Conservation (phyloP, 164 flowering plant species). For the Magnolia officinalis region DNA sequence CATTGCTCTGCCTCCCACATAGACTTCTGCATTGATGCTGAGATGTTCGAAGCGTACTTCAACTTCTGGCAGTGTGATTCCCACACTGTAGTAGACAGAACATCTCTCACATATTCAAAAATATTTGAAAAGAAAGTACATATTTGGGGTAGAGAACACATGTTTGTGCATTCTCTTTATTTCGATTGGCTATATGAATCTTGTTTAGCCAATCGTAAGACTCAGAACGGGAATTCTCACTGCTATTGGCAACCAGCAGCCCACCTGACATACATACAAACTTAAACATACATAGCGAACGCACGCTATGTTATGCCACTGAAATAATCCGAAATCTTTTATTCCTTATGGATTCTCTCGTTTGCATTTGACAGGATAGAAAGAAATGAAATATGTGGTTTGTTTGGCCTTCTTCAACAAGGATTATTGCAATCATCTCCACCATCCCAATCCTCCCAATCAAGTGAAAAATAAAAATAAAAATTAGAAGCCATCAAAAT, state of each 20-base stretch:
- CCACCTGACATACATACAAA: too few relatives aligned
- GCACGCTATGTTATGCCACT: too few relatives aligned
- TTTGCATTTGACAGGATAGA: not conserved
- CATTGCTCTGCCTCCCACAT: slow-evolving; percentile 54
- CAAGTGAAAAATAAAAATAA: too few relatives aligned
- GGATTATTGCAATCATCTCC: too few relatives aligned
- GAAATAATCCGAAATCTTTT: too few relatives aligned
- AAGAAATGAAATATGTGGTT: not conserved
- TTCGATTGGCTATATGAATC: not conserved
- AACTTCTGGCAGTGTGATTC: slow-evolving; percentile 51
- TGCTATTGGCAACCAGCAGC: too few relatives aligned
- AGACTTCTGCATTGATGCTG: slow-evolving; percentile 47
- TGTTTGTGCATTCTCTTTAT: not conserved
- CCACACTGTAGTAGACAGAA: slow-evolving; percentile 36
- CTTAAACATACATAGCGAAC: too few relatives aligned
- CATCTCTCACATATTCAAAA: not conserved
- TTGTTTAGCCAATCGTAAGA: not conserved
- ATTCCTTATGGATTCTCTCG: not conserved
- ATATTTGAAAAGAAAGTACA: not conserved
- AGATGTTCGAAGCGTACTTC: slow-evolving; percentile 57
- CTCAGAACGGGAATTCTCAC: not conserved
- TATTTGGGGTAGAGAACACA: not conserved
- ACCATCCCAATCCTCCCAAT: too few relatives aligned
- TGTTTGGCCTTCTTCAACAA: too few relatives aligned
- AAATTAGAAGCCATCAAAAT: too few relatives aligned